phyloP scores from a whole-genome alignment of 148 eudicot genomes.

The Nepenthes gracilis region DNA sequence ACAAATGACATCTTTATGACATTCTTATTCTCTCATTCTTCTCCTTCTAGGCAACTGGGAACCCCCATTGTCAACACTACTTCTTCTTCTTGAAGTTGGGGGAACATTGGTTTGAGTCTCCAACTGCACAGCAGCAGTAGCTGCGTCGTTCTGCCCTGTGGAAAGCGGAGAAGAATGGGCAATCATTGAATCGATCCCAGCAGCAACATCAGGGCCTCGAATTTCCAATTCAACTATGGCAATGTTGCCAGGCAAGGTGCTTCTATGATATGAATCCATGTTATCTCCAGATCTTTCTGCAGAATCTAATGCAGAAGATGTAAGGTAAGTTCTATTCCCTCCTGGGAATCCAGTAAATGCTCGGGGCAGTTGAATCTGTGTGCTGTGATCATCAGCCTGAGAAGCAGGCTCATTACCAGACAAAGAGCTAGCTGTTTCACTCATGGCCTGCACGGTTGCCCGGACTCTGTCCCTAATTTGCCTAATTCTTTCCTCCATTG shows the following conservation, averaged over 20 bases:
- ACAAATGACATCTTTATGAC: neutral
- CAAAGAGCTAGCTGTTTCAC: constrained; percentile 1
- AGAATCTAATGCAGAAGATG: constrained; percentile 6
- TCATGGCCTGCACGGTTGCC: constrained; percentile 7
- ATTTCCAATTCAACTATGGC: constrained; percentile 1
- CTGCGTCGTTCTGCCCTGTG: constrained; percentile 11
- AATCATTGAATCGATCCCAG: neutral
- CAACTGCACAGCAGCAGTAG: constrained; percentile 6
- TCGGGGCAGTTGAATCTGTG: constrained; percentile 14
- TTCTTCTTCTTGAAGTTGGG: constrained; percentile 26
- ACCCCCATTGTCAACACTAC: constrained; percentile 12
- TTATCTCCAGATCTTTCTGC: constrained; percentile 36
- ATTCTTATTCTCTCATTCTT: constrained; percentile 9
- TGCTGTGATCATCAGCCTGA: constrained; percentile 7
- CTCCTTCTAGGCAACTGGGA: constrained; percentile 31
- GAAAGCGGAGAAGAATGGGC: constrained; percentile 1
- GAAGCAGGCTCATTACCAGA: neutral
- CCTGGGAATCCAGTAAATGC: constrained; percentile 28
- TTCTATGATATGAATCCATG: constrained; percentile 13
- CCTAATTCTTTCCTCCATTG: constrained; percentile 5
- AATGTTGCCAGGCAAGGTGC: constrained; percentile 8
- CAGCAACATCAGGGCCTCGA: neutral
- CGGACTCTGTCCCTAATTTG: no score
- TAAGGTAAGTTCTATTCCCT: constrained; percentile 22
- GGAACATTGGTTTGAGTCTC: constrained; percentile 6